These are phyloP conservation scores for Stemphylium vesicarium DNA, from an alignment of 2,329 filamentous ascomycete genomes.

Conservation along the genomic window DNA sequence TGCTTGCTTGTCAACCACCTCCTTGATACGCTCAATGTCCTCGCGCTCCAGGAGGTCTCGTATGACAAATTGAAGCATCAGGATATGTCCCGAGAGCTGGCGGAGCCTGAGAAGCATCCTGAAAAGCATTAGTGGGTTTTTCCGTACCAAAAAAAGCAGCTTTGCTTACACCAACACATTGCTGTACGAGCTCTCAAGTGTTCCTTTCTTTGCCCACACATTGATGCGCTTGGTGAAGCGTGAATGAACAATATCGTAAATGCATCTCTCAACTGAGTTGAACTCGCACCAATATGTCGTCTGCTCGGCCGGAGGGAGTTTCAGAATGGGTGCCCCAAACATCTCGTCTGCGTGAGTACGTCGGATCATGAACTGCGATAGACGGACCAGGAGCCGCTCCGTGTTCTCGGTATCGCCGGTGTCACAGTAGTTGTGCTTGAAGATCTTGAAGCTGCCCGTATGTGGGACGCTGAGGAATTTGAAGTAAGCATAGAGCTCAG, in stretches of 20 bases:
- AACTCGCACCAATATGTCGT: constrained; percentile 55
- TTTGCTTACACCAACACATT: constrained; percentile 49
- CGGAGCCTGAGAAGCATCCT: constrained; percentile 58
- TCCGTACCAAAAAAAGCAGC: background rate
- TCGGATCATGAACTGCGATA: constrained; percentile 59
- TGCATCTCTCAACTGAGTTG: constrained; percentile 57
- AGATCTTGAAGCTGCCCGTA: constrained; percentile 51
- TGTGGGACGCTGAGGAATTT: constrained; percentile 53
- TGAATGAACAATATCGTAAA: constrained; percentile 60
- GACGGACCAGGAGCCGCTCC: constrained; percentile 46
- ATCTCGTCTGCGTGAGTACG: constrained; percentile 61
- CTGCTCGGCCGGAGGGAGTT: constrained; percentile 58
- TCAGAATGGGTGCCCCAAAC: constrained; percentile 61
- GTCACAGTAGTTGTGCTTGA: constrained; percentile 54
- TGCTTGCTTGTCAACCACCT: constrained; percentile 34
- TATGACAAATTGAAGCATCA: constrained; percentile 57
- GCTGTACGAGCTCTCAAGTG: constrained; percentile 44
- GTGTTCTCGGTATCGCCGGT: constrained; percentile 34
- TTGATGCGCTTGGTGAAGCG: constrained; percentile 55
- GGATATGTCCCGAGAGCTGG: constrained; percentile 58
- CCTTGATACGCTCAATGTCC: constrained; percentile 55
- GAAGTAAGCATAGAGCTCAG: constrained; percentile 50
- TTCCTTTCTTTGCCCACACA: constrained; percentile 23
- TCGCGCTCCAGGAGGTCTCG: constrained; percentile 53
- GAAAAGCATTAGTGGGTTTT: background rate